Evolutionary conservation across 163 green algal species (phyloP), one percentile per base, ranked within the genome.

Genomic region (Chlorella variabilis): DNA sequence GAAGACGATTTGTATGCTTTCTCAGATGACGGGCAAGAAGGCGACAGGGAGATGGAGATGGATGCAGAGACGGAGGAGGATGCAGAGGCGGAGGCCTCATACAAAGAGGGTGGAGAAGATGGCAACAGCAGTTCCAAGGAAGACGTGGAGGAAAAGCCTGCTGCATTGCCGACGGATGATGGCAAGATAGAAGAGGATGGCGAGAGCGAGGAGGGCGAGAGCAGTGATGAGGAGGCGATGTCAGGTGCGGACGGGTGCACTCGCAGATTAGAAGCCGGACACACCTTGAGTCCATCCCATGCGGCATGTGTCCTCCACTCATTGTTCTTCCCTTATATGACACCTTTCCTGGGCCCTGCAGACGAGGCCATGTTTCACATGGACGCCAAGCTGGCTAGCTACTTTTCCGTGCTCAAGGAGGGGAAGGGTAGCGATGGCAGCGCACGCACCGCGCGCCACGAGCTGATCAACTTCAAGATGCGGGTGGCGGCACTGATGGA

Each of bases 281-380:
- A n/a, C n/a, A 31, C 58, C 13, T 3, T 9, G 58, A 29, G 2
- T 38, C 21, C 45, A 36, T 38, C 23, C 58, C n/a, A n/a, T n/a
- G n/a, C n/a, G n/a, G n/a, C n/a, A n/a, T n/a, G n/a, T n/a, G n/a
- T n/a, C 58, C 58, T 66, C 23, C 58, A 4, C n/a, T 31, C n/a
- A 13, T 36, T 31, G 33, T 36, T 33, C 21, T 21, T 48, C 23
- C 39, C 25, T n/a, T n/a, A n/a, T n/a, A n/a, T n/a, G n/a, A n/a
- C n/a, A n/a, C n/a, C n/a, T 34, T 27, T 34, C 23, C 2, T n/a
- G 15, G 18, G 18, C 23, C 65, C 70, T 31, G 84, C 87, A 49
- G 91, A 95, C 59, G 91, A 91, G 54, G 83, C 86, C 21, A 95
- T 95, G 91, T 94, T 94, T 73, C 45, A 75, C 11, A 91, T 95